Evolutionary conservation across 176 grass and related monocot genomes (phyloP), one percentile per base, ranked within the genome.

Genomic region (Elymus sibiricus): DNA sequence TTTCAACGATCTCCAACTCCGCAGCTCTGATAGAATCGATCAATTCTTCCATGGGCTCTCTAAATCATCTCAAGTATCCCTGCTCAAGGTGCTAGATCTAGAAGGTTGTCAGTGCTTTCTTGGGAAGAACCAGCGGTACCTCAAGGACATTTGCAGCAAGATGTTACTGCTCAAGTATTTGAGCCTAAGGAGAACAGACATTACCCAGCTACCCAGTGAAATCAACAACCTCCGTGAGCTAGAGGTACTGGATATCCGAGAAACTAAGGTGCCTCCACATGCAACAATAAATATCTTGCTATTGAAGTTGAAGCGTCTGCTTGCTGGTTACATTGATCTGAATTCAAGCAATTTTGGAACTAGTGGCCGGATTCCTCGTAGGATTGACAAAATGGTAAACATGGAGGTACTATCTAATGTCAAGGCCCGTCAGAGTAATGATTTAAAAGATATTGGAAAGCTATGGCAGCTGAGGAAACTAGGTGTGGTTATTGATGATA

Each of bases 81-180:
- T 31, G 11, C 46, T 88, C 61, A 88, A 88, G 61, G 86, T 82
- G 1, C 79, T 88, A 68, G 79, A 88, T 82, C 61, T 87, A 64
- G 68, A 87, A 81, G 40, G 19, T 0, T 87, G 78, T 11, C 5
- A 0, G 2, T 74, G 13, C 16, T 64, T 81, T 21, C 2, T 11
- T 13, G 16, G 0, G 14, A 81, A 65, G 22, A 28, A 66, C 15
- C 28, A 26, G 4, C 11, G 12, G 6, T 81, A 39, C 19, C 43
- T 87, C 25, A 82, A 68, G 60, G 24, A 43, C 5, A 77, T 87
- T 1, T 87, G 86, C 19, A 25, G 14, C 60, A 77, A 77, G 2
- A 25, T 87, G 0, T 9, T 68, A 14, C 25, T 87, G 0, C 86
- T 87, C 32, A 87, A 77, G 79, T 87, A 82, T 29, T 13, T 82